Evolutionary conservation across 2,329 filamentous ascomycete genomes (phyloP).

Genomic region (Diaporthe citrichinensis): DNA sequence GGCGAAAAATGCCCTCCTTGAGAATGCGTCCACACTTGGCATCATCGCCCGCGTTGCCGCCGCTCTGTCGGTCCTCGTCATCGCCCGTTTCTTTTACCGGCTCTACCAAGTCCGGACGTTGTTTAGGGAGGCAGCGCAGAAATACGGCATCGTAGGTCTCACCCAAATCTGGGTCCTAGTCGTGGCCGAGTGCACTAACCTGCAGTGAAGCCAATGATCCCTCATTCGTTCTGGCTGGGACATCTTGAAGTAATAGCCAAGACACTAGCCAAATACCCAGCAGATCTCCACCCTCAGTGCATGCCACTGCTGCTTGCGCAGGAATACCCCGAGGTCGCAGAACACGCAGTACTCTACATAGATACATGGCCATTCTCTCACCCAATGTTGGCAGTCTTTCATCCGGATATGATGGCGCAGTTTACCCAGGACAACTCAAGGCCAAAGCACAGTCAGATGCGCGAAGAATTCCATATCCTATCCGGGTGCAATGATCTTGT

Average conservation of each 20-base stretch:
- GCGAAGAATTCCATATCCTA: conserved; percentile 48
- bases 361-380: conserved; percentile 55
- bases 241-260: conserved; percentile 49
- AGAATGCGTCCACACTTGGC: neutral
- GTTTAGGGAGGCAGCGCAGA: conserved; percentile 45
- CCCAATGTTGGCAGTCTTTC: conserved; percentile 53
- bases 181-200: neutral
- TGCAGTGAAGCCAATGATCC: conserved; percentile 49
- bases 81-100: conserved; percentile 47
- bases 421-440: conserved; percentile 51
- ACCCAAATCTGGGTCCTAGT: neutral
- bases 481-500: conserved; percentile 52
- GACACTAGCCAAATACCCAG: conserved; percentile 47
- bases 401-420: conserved; percentile 55
- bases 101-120: conserved; percentile 48
- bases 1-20: neutral
- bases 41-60: neutral
- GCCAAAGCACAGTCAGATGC: conserved; percentile 51
- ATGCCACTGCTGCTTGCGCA: conserved; percentile 45
- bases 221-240: conserved; percentile 53
- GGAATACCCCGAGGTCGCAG: conserved; percentile 49
- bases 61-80: conserved; percentile 16
- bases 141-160: conserved; percentile 49
- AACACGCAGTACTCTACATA: conserved; percentile 52
- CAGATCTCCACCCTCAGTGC: conserved; percentile 47